Percentiles rank a stretch among this genome's conserved stretches.
These are phyloP conservation scores for Pleodorina starrii DNA, from an alignment of 139 green algal species.

Conservation along the genomic window DNA sequence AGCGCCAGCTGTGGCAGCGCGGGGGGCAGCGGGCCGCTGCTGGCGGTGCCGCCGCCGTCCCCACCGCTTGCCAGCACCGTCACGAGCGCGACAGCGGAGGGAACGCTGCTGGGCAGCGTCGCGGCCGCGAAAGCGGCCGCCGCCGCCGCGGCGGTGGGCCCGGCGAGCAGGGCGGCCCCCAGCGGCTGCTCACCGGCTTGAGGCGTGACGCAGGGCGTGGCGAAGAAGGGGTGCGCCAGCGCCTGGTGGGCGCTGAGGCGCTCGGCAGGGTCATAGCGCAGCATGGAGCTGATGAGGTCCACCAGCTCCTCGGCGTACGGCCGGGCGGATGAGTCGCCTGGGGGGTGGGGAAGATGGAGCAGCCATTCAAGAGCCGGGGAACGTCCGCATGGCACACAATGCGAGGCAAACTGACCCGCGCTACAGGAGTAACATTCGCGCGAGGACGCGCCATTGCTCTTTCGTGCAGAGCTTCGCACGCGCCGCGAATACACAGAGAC, in stretches of 20 bases:
- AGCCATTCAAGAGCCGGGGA: no score
- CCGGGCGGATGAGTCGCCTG: constrained; percentile 37
- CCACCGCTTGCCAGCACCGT: neutral
- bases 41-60: neutral
- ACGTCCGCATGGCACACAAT: no score
- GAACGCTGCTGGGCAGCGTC: neutral
- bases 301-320: constrained; percentile 52
- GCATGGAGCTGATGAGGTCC: constrained; percentile 87
- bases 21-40: constrained; percentile 27
- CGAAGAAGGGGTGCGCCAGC: constrained; percentile 91
- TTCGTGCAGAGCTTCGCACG: no score
- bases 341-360: no score
- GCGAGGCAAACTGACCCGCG: no score
- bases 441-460: no score
- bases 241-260: constrained; percentile 82
- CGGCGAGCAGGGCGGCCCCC: neutral
- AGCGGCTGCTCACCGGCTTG: neutral
- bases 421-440: no score
- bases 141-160: neutral
- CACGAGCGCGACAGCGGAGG: neutral
- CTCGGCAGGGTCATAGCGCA: constrained; percentile 81
- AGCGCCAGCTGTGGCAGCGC: neutral
- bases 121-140: neutral
- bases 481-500: no score
- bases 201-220: neutral